Conservation (phyloP, 2,329 filamentous ascomycete genomes). For the Colletotrichum zoysiae region DNA sequence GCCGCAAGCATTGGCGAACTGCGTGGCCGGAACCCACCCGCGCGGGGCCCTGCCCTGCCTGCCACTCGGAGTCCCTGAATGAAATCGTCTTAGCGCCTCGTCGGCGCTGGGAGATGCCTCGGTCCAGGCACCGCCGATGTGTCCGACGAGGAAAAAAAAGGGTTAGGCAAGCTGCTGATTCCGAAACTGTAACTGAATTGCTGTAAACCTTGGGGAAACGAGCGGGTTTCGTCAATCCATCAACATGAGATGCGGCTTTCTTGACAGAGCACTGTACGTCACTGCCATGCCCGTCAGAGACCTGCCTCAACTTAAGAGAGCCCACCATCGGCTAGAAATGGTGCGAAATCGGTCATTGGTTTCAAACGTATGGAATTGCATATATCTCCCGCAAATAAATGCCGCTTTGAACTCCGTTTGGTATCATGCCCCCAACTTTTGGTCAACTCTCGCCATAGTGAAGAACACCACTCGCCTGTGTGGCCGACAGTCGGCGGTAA, state of each 20-base stretch:
- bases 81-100: conserved; percentile 35
- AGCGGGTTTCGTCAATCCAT: neutral
- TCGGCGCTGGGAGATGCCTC: conserved; percentile 31
- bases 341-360: conserved; percentile 8
- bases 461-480: neutral
- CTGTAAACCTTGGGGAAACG: neutral
- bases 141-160: neutral
- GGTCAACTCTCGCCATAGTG: neutral
- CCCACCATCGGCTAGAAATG: neutral
- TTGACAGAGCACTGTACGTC: neutral
- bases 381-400: conserved; percentile 24
- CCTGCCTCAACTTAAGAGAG: neutral
- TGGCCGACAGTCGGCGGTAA: neutral
- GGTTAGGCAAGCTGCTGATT: neutral
- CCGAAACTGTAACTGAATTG: neutral
- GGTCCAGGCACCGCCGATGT: conserved; percentile 17
- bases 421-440: conserved; percentile 32
- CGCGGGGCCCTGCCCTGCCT: conserved; percentile 30
- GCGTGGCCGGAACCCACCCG: conserved; percentile 34
- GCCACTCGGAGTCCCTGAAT: conserved; percentile 29
- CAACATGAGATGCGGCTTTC: neutral
- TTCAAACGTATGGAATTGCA: conserved; percentile 14
- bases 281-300: conserved; percentile 2
- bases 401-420: conserved; percentile 34
- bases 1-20: conserved; percentile 27